A percentile compares a stretch with the other conserved stretches of the same genome.
phyloP scores from a whole-genome alignment of 768 basidiomycete genomes.

The Termitomyces sp. region DNA sequence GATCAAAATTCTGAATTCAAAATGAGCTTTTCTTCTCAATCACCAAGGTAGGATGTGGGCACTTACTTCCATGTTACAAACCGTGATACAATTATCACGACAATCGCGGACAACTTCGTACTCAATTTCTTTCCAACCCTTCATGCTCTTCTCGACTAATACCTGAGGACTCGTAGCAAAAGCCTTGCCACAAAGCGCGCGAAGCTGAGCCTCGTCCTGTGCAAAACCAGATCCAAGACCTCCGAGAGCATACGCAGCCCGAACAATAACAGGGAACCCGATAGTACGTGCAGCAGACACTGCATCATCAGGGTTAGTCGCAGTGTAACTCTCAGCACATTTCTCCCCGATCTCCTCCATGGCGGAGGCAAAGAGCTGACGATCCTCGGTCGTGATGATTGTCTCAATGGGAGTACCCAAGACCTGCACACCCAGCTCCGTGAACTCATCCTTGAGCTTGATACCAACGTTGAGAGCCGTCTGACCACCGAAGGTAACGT shows the following conservation, averaged over 20 bases:
- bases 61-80: slow-evolving; percentile 99
- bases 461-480: slow-evolving; percentile 96
- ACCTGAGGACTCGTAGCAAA: slow-evolving; percentile 98
- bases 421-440: slow-evolving; percentile 81
- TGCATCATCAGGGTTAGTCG: slow-evolving; percentile 84
- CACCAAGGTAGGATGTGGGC: background rate
- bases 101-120: slow-evolving; percentile 99
- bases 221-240: slow-evolving; percentile 96
- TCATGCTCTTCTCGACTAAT: slow-evolving; percentile 99
- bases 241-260: slow-evolving; percentile 94
- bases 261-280: slow-evolving; percentile 93
- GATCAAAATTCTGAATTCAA: slow-evolving; percentile 85
- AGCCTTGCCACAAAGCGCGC: slow-evolving; percentile 85
- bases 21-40: background rate
- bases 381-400: slow-evolving; percentile 94
- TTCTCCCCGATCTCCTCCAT: slow-evolving; percentile 97
- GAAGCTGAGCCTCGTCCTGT: slow-evolving; percentile 86
- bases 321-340: slow-evolving; percentile 86
- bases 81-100: slow-evolving; percentile 97
- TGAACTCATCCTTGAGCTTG: slow-evolving; percentile 97
- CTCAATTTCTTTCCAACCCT: slow-evolving; percentile 99
- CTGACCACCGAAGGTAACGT: slow-evolving; percentile 97
- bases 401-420: slow-evolving; percentile 97
- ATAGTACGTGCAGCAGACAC: slow-evolving; percentile 75
- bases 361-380: slow-evolving; percentile 87